Conservation (phyloP, 805 yeast species). For the Candida ovalis region DNA sequence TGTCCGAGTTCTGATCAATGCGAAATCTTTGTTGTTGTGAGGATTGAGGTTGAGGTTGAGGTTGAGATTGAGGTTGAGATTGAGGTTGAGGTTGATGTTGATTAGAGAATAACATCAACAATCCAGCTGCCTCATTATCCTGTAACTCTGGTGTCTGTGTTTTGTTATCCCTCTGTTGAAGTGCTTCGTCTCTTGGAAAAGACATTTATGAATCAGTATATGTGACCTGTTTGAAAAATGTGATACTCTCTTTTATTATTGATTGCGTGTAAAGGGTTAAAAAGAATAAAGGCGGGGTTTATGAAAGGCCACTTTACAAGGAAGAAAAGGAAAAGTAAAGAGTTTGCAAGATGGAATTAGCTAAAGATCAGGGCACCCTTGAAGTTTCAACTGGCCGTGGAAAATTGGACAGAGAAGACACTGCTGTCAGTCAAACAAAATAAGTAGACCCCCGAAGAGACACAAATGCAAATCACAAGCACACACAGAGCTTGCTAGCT, state of each 20-base stretch:
- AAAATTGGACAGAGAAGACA: no score
- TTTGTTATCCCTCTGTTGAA: not conserved
- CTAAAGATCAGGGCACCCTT: no score
- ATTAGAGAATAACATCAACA: slow-evolving; percentile 36
- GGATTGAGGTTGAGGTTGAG: not conserved
- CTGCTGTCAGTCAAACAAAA: no score
- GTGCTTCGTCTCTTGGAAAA: not conserved
- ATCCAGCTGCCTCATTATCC: slow-evolving; percentile 38
- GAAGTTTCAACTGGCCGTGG: no score
- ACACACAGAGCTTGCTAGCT: no score
- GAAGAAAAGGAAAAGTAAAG: no score
- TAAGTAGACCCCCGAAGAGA: no score
- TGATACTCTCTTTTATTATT: not conserved
- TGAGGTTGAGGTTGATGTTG: slow-evolving; percentile 8
- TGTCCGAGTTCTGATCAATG: not conserved
- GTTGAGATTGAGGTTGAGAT: slow-evolving; percentile 7
- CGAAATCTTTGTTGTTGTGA: not conserved
- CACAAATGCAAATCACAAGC: not conserved
- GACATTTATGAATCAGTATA: not conserved
- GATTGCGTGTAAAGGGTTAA: no score
- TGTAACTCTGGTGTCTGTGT: slow-evolving; percentile 15
- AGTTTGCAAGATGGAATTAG: no score
- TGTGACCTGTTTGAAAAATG: not conserved
- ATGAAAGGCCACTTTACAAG: no score
- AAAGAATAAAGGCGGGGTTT: no score